Base-by-base conservation (phyloP, 345 rosid genomes). In the Acer campestre region DNA sequence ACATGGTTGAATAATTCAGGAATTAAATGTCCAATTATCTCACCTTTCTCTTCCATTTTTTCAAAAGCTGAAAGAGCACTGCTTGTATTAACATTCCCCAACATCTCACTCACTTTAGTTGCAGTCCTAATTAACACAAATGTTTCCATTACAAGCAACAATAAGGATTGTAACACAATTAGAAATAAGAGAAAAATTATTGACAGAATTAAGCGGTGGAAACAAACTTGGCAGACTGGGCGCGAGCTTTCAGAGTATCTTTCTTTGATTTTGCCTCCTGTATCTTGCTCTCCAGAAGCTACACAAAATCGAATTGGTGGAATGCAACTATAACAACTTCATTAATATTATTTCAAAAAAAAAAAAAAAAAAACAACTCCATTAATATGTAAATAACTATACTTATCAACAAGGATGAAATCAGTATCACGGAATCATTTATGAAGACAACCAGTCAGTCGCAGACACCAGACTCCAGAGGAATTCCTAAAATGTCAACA, bases 211-310 rank as follows among this genome's bases (percentile, higher is more conserved):
- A 82, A 73, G 75, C 35, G 48, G 63, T 69, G 72, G 82, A 69
- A 75, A 82, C 89, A 71, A 63, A 92, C 94, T 86, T 92, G 31
- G 97, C 97, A 80, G 94, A 88, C 77, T 92, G 94, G 61, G 97
- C 94, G 64, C 97, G 97, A 70, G 99, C 99, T 85, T 91, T 93
- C 80, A 94, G 82, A 48, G 98, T 94, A 82, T 94, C 99, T 88
- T 94, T 96, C 90, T 96, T 96, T 59, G 99, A 91, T 86, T 75
- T 92, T 68, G 99, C 99, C 83, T 96, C 99, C 74, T 94, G 97
- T 82, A 96, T 96, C 87, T 94, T 96, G 91, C 99, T 94, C 89
- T 96, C 99, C 86, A 96, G 79, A 79, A 96, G 92, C 98, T 96
- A 84, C 79, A 84, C 65, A 63, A 78, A 79, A 77, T 42, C 40